A percentile compares a stretch with the other conserved stretches of the same genome.
Conservation (phyloP, 176 grass and related monocot genomes). For the Phoenix roebelenii region DNA sequence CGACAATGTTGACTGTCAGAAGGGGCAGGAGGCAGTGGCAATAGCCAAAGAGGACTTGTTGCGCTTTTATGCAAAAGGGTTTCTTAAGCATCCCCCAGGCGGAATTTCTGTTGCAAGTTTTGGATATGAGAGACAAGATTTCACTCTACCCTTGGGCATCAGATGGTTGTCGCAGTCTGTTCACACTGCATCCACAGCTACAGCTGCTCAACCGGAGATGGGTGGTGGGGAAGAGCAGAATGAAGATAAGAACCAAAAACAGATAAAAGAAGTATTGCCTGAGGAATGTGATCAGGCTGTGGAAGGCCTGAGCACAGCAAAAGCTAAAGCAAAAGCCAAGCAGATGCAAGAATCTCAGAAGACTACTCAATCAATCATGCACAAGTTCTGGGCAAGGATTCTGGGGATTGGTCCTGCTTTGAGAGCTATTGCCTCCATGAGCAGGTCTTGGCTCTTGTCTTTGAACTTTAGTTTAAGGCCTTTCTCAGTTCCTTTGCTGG, state of each 20-base stretch:
- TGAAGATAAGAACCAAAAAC: slow-evolving; percentile 47
- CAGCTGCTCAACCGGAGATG: slow-evolving; percentile 29
- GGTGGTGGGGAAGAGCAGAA: slow-evolving; percentile 16
- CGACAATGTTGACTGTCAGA: neutral
- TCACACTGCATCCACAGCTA: slow-evolving; percentile 26
- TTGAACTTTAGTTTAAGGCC: slow-evolving; percentile 10
- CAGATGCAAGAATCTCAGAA: slow-evolving; percentile 59
- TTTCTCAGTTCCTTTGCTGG: neutral
- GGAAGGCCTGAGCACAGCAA: slow-evolving; percentile 75
- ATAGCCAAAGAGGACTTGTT: slow-evolving; percentile 20
- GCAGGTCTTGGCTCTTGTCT: slow-evolving; percentile 48
- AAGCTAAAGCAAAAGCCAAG: slow-evolving; percentile 78
- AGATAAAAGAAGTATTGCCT: slow-evolving; percentile 56
- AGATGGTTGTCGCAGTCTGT: slow-evolving; percentile 49
- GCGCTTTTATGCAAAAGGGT: slow-evolving; percentile 5
- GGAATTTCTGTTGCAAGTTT: neutral
- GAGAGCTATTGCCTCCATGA: slow-evolving; percentile 71
- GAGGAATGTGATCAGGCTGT: slow-evolving; percentile 93
- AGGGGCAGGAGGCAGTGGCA: neutral
- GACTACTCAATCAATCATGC: slow-evolving; percentile 34
- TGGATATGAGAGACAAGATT: slow-evolving; percentile 24
- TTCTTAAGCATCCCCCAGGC: neutral
- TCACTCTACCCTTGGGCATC: slow-evolving; percentile 37
- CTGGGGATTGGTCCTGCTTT: slow-evolving; percentile 72
- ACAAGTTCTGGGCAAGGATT: slow-evolving; percentile 59